Evolutionary conservation across 73 alveolate species (phyloP).

Genomic region (Effrenium voratum): DNA sequence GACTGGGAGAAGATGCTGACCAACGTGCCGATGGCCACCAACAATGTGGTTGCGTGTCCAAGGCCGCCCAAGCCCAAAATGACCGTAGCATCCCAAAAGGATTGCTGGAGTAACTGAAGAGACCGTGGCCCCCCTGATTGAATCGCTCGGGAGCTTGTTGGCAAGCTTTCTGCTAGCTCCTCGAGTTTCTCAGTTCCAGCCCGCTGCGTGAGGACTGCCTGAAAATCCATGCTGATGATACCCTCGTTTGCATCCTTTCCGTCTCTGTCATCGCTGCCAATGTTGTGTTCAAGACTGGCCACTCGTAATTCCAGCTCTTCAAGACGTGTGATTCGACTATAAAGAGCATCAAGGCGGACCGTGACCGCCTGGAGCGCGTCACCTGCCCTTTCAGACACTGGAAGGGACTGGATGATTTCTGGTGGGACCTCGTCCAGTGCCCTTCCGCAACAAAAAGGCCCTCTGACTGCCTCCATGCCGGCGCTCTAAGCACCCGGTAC

Average conservation of each 20-base stretch:
- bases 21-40: conserved; percentile 21
- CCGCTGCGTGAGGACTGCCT: not conserved
- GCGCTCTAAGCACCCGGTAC: too few species aligned
- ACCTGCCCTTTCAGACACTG: not conserved
- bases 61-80: conserved; percentile 58
- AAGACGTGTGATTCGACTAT: not conserved
- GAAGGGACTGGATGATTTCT: not conserved
- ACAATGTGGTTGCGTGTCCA: not conserved
- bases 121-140: not conserved
- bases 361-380: not conserved
- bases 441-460: not conserved
- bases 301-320: not conserved
- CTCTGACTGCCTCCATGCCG: too few species aligned
- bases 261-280: not conserved
- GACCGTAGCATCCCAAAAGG: conserved; percentile 51
- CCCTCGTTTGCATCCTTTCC: conserved; percentile 14
- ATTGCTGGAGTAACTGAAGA: not conserved
- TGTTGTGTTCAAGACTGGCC: not conserved
- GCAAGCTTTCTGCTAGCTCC: not conserved
- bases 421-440: not conserved
- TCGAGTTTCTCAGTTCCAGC: not conserved
- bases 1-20: conserved; percentile 35
- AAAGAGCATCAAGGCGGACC: conserved; percentile 9
- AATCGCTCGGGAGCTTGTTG: conserved; percentile 30
- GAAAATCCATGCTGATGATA: conserved; percentile 4